These are phyloP conservation scores for Hanseniaspora pseudoguilliermondii DNA, from an alignment of 805 yeast genomes.

Conservation along the genomic window DNA sequence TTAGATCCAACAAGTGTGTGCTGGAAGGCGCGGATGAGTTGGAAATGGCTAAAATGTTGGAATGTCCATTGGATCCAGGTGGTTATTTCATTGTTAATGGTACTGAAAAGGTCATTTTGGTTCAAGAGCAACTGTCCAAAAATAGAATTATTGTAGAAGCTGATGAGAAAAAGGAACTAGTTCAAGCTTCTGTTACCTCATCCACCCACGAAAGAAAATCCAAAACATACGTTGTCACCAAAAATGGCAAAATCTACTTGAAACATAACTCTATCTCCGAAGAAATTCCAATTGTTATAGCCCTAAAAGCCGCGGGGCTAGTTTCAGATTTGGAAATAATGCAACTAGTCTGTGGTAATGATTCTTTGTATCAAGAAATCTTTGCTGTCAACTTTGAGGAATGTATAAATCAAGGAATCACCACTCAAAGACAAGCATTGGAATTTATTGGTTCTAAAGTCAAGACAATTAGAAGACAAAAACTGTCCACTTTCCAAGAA, in stretches of 20 bases:
- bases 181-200: conserved; percentile 94
- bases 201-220: conserved; percentile 97
- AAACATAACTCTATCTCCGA: conserved; percentile 93
- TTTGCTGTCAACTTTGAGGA: conserved; percentile 92
- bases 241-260: conserved; percentile 74
- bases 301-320: conserved; percentile 88
- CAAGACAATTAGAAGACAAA: conserved; percentile 84
- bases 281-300: conserved; percentile 88
- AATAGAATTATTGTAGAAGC: conserved; percentile 97
- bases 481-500: conserved; percentile 70
- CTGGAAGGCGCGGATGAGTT: conserved; percentile 63
- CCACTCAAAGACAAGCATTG: conserved; percentile 87
- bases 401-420: conserved; percentile 69
- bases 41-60: conserved; percentile 78
- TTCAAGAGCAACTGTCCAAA: conserved; percentile 92
- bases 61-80: conserved; percentile 97
- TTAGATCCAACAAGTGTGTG: conserved; percentile 83
- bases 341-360: conserved; percentile 86
- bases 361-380: conserved; percentile 77
- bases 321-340: conserved; percentile 84
- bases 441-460: conserved; percentile 84
- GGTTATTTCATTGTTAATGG: conserved; percentile 97
- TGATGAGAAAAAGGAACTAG: conserved; percentile 84
- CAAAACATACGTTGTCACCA: conserved; percentile 88
- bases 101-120: conserved; percentile 91